Evolutionary conservation across 352 stramenopile genomes (phyloP), one percentile per base, ranked within the genome.

Genomic region (Phytophthora vignae): DNA sequence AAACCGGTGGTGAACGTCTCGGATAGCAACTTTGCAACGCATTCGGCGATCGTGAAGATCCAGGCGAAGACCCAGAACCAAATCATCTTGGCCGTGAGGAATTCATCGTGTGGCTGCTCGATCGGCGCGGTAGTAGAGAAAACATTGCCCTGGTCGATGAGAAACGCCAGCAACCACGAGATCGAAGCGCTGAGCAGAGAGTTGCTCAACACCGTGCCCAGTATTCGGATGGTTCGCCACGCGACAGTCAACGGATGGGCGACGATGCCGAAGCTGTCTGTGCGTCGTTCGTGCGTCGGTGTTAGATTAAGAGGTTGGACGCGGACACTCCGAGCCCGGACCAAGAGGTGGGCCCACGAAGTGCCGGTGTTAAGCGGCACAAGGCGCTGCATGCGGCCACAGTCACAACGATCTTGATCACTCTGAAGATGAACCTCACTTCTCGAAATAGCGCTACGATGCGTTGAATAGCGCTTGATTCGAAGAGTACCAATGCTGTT

Each of bases 1-100:
- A 44, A 6, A 7, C 15, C 48, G 6, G 60, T 55, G 4, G 49
- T 40, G 33, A 78, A 67, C 4, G 31, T 54, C 31, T 78, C 67
- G 1, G 69, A 67, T 10, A 63, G 52, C 11, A 75, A 27, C n/a
- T 71, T 69, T 5, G 48, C 55, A 10, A 78, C 66, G 22, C 63
- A 73, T 25, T 67, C 55, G 15, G 57, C 56, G 14, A 78, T 59
- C 4, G 60, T 69, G 52, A 75, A 69, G 4, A 58, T 8, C 60
- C 71, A 78, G 17, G 54, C 71, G 52, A 72, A 75, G 7, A 60
- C 36, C 55, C 66, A 67, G 50, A 69, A 73, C 71, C 67, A 72
- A 2, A 69, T 46, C 53, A 78, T 75, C 27, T 69, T 71, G 1
- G 56, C 66, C 3, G 59, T 58, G 21, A 74, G 25, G 19, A 78